Evolutionary conservation across 306 rosid species (phyloP).

Genomic region (Myrica gale): DNA sequence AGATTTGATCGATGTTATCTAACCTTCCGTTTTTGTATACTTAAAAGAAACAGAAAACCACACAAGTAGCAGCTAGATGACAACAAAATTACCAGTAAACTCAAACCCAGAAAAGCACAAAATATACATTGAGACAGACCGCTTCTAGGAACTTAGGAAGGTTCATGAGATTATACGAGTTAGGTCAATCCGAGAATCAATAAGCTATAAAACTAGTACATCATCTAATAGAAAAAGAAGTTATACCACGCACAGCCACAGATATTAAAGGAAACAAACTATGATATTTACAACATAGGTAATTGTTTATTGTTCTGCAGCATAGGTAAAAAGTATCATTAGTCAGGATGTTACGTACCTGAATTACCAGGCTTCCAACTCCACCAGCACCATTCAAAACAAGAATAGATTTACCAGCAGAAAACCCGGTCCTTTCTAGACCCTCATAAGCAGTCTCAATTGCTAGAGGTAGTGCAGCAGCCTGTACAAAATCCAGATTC

Average conservation of each 20-base stretch:
- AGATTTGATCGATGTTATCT: too few species aligned
- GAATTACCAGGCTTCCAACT: conserved; percentile 92
- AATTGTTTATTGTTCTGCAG: background rate
- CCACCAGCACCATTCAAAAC: conserved; percentile 93
- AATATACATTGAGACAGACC: too few species aligned
- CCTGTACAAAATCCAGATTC: conserved; percentile 72
- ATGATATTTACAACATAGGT: background rate
- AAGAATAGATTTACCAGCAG: conserved; percentile 83
- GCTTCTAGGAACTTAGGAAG: too few species aligned
- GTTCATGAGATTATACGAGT: too few species aligned
- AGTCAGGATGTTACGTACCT: conserved; percentile 44
- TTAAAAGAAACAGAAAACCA: too few species aligned
- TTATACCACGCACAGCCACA: background rate
- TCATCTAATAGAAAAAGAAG: background rate
- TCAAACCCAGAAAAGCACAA: too few species aligned
- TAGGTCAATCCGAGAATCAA: too few species aligned
- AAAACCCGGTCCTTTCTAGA: conserved; percentile 71
- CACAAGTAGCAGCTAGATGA: too few species aligned
- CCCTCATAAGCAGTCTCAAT: conserved; percentile 94
- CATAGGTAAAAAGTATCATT: background rate
- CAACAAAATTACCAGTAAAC: too few species aligned
- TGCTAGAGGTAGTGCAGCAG: conserved; percentile 82
- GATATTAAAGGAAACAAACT: background rate
- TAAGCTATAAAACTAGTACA: too few species aligned
- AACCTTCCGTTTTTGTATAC: too few species aligned